Conservation (phyloP, 768 basidiomycete species). For the Hydnum rufescens region DNA sequence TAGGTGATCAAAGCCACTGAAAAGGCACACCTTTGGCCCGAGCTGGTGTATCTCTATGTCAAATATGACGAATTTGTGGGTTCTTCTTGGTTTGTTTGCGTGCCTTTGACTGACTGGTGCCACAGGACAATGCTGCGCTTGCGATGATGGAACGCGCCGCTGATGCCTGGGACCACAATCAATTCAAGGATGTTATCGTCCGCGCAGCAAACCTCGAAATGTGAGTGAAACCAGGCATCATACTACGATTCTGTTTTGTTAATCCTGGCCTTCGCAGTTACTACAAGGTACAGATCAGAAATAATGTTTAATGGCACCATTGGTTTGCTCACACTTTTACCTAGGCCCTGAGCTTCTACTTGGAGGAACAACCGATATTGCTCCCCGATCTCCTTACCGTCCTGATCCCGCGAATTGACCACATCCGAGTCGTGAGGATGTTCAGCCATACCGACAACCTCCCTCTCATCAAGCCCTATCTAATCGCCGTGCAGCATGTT, state of each 20-base stretch:
- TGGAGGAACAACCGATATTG: conserved; percentile 81
- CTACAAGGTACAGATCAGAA: conserved; percentile 68
- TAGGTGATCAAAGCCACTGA: conserved; percentile 89
- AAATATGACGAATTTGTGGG: conserved; percentile 89
- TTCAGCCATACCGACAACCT: conserved; percentile 72
- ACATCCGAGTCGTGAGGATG: conserved; percentile 84
- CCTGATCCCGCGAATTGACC: conserved; percentile 86
- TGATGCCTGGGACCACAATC: conserved; percentile 99
- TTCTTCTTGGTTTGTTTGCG: too few species aligned
- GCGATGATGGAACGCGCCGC: conserved; percentile 97
- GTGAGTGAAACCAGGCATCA: conserved; percentile 22
- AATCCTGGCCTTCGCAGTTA: conserved; percentile 31
- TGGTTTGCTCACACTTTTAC: neutral
- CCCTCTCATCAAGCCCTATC: conserved; percentile 86
- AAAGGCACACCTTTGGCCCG: conserved; percentile 94
- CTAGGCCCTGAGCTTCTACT: conserved; percentile 72
- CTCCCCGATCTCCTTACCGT: conserved; percentile 86
- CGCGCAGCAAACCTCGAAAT: conserved; percentile 97
- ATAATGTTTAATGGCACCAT: neutral
- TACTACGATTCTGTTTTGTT: neutral
- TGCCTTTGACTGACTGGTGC: too few species aligned
- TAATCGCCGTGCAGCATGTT: conserved; percentile 90
- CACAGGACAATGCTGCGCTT: conserved; percentile 83
- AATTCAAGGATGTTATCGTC: conserved; percentile 96
- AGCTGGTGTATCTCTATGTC: conserved; percentile 94